Percentiles rank a stretch among this genome's conserved stretches.
Evolutionary conservation across 208 protist genomes (phyloP).

Genomic region (Leishmania mexicana): DNA sequence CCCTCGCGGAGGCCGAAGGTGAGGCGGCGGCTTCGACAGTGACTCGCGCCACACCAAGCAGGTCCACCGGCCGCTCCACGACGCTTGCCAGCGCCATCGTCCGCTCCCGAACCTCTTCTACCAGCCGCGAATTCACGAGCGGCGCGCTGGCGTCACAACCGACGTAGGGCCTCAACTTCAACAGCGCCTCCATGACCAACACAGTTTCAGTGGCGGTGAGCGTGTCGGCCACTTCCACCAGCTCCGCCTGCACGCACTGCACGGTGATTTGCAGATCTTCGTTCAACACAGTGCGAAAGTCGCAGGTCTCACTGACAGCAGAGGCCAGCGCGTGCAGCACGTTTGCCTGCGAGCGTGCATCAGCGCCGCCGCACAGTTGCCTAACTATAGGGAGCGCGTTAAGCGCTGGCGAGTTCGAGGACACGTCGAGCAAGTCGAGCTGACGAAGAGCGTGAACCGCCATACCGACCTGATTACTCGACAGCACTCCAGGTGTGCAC

Average conservation of each 20-base stretch:
- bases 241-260: constrained; percentile 32
- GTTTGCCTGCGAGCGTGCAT: constrained; percentile 54
- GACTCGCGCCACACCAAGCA: constrained; percentile 51
- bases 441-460: constrained; percentile 44
- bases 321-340: constrained; percentile 49
- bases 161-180: constrained; percentile 43
- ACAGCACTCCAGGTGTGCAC: constrained; percentile 42
- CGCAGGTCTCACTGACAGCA: constrained; percentile 30
- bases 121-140: constrained; percentile 28
- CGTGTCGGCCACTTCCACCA: constrained; percentile 36
- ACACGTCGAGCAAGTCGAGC: constrained; percentile 33
- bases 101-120: constrained; percentile 48
- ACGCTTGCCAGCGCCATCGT: constrained; percentile 37
- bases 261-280: constrained; percentile 30
- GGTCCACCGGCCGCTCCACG: constrained; percentile 54
- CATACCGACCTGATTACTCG: constrained; percentile 43
- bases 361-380: constrained; percentile 23
- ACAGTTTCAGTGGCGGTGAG: constrained; percentile 51
- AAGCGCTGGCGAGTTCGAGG: not conserved
- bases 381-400: constrained; percentile 25
- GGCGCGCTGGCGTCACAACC: not conserved
- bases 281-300: constrained; percentile 25
- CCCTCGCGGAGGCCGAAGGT: not conserved
- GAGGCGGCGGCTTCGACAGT: constrained; percentile 33
- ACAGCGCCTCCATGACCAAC: constrained; percentile 57